These are phyloP conservation scores for Euphorbia corollata DNA, from an alignment of 441 rosid genomes.

Conservation along the genomic window DNA sequence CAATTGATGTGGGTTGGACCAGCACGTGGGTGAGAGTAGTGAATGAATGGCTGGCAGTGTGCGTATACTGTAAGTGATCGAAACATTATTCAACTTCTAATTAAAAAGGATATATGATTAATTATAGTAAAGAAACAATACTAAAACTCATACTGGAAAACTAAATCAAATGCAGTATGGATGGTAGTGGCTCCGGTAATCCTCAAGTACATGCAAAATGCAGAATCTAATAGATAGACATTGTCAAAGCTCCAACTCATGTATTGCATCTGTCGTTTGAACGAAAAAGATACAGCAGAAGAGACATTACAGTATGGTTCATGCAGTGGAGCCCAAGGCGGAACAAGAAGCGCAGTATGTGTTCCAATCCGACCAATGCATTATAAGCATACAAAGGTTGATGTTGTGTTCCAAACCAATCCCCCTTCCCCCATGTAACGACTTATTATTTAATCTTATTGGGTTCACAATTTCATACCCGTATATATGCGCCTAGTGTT, in stretches of 20 bases:
- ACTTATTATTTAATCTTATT: not conserved
- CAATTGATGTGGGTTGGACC: slow-evolving; percentile 98
- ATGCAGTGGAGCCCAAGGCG: not conserved
- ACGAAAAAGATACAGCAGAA: slow-evolving; percentile 3
- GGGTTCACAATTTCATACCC: slow-evolving; percentile 10
- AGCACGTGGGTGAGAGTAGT: slow-evolving; percentile 92
- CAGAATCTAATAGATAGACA: slow-evolving; percentile 30
- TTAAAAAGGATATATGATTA: not conserved
- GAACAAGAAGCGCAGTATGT: not conserved
- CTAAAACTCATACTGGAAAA: not conserved
- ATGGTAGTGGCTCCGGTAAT: slow-evolving; percentile 73
- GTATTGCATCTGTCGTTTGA: slow-evolving; percentile 2
- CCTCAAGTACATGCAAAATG: slow-evolving; percentile 43
- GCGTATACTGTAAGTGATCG: slow-evolving; percentile 64
- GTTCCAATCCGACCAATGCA: too few species aligned
- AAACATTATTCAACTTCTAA: not conserved
- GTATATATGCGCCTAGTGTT: slow-evolving; percentile 11
- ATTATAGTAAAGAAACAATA: not conserved
- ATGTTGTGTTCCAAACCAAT: slow-evolving; percentile 11
- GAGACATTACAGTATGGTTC: not conserved
- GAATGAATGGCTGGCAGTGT: slow-evolving; percentile 95
- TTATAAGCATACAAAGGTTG: not conserved
- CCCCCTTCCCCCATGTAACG: too few species aligned
- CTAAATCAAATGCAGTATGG: slow-evolving; percentile 62
- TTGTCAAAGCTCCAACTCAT: not conserved